A percentile compares a stretch with the other conserved stretches of the same genome.
These are phyloP conservation scores for Zygosaccharomyces rouxii DNA, from an alignment of 805 yeast genomes.

Conservation along the genomic window DNA sequence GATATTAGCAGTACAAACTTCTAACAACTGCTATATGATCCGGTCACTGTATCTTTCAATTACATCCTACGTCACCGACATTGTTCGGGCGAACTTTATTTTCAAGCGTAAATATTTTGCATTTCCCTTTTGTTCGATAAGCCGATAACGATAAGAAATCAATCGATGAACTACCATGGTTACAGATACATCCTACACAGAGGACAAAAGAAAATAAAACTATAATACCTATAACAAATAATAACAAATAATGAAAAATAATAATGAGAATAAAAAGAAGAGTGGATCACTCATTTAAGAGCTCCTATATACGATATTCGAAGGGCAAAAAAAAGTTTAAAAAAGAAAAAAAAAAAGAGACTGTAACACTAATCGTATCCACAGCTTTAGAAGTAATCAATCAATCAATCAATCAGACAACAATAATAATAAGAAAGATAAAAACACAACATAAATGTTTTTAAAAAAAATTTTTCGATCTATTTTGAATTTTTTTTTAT, in stretches of 20 bases:
- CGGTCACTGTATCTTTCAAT: too few species aligned
- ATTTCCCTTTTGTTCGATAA: background rate
- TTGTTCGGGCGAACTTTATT: too few species aligned
- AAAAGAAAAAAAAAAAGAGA: background rate
- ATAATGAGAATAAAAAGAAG: background rate
- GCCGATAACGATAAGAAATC: background rate
- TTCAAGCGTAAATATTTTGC: background rate
- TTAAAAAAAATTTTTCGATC: background rate
- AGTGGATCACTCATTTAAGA: slow-evolving; percentile 6
- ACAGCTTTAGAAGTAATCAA: background rate
- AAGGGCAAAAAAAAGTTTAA: background rate
- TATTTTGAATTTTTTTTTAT: background rate
- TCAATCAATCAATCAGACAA: background rate
- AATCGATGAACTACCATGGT: background rate
- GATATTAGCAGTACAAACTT: too few species aligned
- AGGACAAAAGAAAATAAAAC: background rate
- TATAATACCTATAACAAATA: background rate
- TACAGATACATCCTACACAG: background rate
- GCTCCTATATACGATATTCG: slow-evolving; percentile 4
- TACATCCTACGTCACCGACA: too few species aligned
- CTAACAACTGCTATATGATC: too few species aligned
- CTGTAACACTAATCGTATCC: background rate
- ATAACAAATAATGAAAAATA: background rate
- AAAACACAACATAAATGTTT: background rate
- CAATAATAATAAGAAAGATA: background rate